Percentiles rank a stretch among this genome's conserved stretches.
phyloP scores from a whole-genome alignment of 768 basidiomycete species.

The Leccinum incarnatum region DNA sequence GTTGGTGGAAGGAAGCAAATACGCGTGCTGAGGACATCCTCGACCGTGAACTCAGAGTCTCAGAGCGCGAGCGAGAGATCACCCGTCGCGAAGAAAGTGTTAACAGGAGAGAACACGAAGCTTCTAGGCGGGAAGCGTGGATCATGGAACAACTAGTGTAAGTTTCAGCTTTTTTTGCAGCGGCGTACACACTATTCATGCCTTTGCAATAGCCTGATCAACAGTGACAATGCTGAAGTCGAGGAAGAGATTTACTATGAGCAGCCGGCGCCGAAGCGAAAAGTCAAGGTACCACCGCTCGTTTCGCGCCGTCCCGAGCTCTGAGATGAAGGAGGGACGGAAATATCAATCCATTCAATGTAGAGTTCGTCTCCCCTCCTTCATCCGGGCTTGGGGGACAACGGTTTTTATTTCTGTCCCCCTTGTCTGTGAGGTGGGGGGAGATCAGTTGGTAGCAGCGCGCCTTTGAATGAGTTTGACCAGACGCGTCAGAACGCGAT shows the following conservation, averaged over 20 bases:
- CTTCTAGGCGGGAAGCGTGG: slow-evolving; percentile 83
- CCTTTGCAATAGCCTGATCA: slow-evolving; percentile 51
- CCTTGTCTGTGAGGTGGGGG: slow-evolving; percentile 54
- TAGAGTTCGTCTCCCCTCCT: slow-evolving; percentile 81
- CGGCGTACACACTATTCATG: slow-evolving; percentile 2
- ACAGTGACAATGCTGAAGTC: slow-evolving; percentile 62
- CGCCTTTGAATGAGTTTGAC: slow-evolving; percentile 23
- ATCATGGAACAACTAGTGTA: slow-evolving; percentile 94
- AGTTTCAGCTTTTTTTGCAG: slow-evolving; percentile 23
- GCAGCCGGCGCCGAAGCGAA: slow-evolving; percentile 63
- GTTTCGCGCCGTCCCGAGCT: slow-evolving; percentile 84
- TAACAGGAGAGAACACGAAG: slow-evolving; percentile 84
- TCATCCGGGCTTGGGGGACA: slow-evolving; percentile 91
- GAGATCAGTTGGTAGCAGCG: slow-evolving; percentile 35
- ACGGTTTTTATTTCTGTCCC: slow-evolving; percentile 69
- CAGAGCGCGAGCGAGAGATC: slow-evolving; percentile 83
- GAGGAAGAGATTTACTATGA: slow-evolving; percentile 85
- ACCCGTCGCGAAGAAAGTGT: slow-evolving; percentile 82
- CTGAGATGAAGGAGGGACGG: slow-evolving; percentile 85
- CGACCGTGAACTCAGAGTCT: slow-evolving; percentile 81
- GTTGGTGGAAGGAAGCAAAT: slow-evolving; percentile 71
- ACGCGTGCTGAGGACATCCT: slow-evolving; percentile 77
- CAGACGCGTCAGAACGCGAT: slow-evolving; percentile 31
- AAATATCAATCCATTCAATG: slow-evolving; percentile 37
- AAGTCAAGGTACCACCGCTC: slow-evolving; percentile 89